Base-by-base conservation (phyloP, 2,329 filamentous ascomycete species). In the Reticulascus tulasneorum region DNA sequence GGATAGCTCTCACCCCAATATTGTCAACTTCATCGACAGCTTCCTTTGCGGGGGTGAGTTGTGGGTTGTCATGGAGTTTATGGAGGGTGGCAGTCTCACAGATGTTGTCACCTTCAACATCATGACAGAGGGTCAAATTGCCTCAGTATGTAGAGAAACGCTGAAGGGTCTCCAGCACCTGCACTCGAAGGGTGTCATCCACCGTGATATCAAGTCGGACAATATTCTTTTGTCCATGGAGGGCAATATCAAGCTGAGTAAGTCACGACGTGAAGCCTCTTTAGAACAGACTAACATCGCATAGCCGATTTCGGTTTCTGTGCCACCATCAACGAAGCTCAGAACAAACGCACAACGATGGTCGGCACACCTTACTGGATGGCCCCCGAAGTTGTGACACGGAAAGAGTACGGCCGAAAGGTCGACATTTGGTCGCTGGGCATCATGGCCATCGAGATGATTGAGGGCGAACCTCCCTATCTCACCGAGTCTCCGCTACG, bases 391-490 rank as follows among this genome's bases (percentile, higher is more conserved):
- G 91, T 98, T 16, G 93, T 98, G 19, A 97, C 89, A 7, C 76
- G 90, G 26, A 97, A 97, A 62, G 93, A 97, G 64, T 98, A 98
- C 63, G 93, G 93, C 48, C 84, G 91, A 45, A 98, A 97, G 64
- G 91, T 98, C 36, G 93, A 98, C 56, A 96, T 98, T 50, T 98
- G 93, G 93, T 94, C 87, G 40, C 70, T 98, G 28, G 93, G 93
- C 40, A 98, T 98, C 66, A 97, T 98, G 93, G 89, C 93, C 7
- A 97, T 98, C 54, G 93, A 98, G 64, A 98, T 98, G 93, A 95
- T 98, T 47, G 93, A 97, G 66, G 93, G 91, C 58, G 93, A 97
- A 61, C 93, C 93, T 10, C 93, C 93, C 17, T 98, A 97, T 58
- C 73, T 98, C 40, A 97, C 90, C 24, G 93, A 98, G 61, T 94